A percentile compares a stretch with the other conserved stretches of the same genome.
Conservation (phyloP, 305 asterid genomes). For the Fraxinus latifolia region DNA sequence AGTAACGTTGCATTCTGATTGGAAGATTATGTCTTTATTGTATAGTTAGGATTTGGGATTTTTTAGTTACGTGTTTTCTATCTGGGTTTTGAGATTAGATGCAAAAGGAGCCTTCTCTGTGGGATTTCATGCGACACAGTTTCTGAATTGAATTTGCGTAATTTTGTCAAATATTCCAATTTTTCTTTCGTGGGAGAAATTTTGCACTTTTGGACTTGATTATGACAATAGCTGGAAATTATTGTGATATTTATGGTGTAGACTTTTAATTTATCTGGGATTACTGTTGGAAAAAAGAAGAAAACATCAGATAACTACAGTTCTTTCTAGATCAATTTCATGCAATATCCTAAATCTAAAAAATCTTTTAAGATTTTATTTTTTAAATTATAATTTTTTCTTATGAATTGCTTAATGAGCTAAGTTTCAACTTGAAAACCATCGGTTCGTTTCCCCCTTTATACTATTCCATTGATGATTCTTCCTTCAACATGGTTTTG, state of each 20-base stretch:
- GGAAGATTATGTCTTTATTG: not conserved
- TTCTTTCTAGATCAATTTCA: not conserved
- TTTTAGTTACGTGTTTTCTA: not conserved
- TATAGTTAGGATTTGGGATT: not conserved
- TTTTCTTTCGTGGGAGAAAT: not conserved
- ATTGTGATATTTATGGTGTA: not conserved
- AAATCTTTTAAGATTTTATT: not conserved
- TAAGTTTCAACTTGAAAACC: not conserved
- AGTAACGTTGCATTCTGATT: not conserved
- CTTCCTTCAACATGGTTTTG: not conserved
- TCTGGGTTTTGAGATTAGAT: slow-evolving; percentile 1
- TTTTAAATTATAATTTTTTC: not conserved
- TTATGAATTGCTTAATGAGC: not conserved
- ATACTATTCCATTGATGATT: not conserved
- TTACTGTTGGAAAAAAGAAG: not conserved
- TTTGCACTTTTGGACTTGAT: not conserved
- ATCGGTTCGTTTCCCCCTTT: not conserved
- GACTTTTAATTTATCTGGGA: not conserved
- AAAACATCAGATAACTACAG: not conserved
- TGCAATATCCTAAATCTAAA: not conserved
- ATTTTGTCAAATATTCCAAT: not conserved
- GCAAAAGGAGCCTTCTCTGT: not conserved
- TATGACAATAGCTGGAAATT: not conserved
- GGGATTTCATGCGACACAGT: not conserved
- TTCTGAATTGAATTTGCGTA: not conserved